Conservation (phyloP, 768 basidiomycete genomes). For the Rhizopogon roseolus region DNA sequence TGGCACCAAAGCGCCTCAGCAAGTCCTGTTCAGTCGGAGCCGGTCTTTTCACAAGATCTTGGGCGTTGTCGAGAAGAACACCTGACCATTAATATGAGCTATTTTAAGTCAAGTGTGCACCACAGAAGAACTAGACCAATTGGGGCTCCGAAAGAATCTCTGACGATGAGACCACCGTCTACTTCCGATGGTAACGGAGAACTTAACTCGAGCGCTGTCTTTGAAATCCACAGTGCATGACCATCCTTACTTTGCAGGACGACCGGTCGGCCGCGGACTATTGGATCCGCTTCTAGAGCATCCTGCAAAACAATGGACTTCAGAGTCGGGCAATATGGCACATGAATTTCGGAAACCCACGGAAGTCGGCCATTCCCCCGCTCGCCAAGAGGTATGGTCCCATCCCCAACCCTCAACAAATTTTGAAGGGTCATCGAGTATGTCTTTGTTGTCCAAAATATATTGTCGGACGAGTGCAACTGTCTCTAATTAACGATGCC, state of each 20-base stretch:
- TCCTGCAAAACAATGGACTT: constrained; percentile 34
- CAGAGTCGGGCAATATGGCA: background rate
- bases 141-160: constrained; percentile 60
- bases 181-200: constrained; percentile 61
- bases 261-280: constrained; percentile 66
- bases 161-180: constrained; percentile 78
- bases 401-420: constrained; percentile 83
- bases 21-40: constrained; percentile 61
- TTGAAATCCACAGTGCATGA: constrained; percentile 86
- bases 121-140: constrained; percentile 47
- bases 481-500: constrained; percentile 40
- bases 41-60: constrained; percentile 64
- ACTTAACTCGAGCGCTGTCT: constrained; percentile 50
- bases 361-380: constrained; percentile 58
- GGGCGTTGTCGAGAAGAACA: constrained; percentile 83
- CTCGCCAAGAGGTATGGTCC: constrained; percentile 82
- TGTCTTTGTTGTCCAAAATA: constrained; percentile 53
- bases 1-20: constrained; percentile 50
- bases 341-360: constrained; percentile 35
- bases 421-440: constrained; percentile 49
- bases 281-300: constrained; percentile 66
- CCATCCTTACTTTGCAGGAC: constrained; percentile 82
- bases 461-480: constrained; percentile 56
- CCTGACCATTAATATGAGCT: constrained; percentile 35
- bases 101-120: constrained; percentile 1